Percentiles rank a stretch among this genome's conserved stretches.
phyloP scores from a whole-genome alignment of 192 early-diverging fungal species.

The Coemansia sp. region DNA sequence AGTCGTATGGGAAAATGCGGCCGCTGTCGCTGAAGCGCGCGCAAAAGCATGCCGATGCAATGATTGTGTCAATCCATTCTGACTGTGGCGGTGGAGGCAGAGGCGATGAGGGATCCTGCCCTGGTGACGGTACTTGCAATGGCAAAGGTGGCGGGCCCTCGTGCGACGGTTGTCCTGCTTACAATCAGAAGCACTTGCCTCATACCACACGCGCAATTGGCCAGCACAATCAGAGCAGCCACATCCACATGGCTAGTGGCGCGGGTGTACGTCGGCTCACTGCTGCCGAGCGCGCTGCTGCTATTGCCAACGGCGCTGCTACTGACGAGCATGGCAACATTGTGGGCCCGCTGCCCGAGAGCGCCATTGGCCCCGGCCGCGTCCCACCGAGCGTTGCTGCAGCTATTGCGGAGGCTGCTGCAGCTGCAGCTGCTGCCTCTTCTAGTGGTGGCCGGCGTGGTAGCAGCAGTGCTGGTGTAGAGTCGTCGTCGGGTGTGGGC shows the following conservation, averaged over 20 bases:
- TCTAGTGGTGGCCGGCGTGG: too few relatives aligned
- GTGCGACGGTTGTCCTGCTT: slow-evolving; percentile 74
- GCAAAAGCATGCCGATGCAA: slow-evolving; percentile 15
- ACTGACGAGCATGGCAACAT: slow-evolving; percentile 53
- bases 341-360: slow-evolving; percentile 44
- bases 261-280: slow-evolving; percentile 31
- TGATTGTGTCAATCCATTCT: not conserved
- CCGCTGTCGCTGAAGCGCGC: slow-evolving; percentile 49
- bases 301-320: slow-evolving; percentile 51
- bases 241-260: not conserved
- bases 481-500: not conserved
- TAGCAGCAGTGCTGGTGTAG: too few relatives aligned
- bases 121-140: slow-evolving; percentile 75
- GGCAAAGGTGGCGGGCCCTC: slow-evolving; percentile 69
- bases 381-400: slow-evolving; percentile 41
- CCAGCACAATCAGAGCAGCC: not conserved
- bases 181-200: slow-evolving; percentile 61
- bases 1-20: slow-evolving; percentile 53
- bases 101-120: slow-evolving; percentile 59
- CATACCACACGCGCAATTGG: slow-evolving; percentile 28
- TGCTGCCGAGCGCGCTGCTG: slow-evolving; percentile 49
- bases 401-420: slow-evolving; percentile 14
- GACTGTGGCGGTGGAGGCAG: not conserved
- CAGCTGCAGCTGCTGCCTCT: not conserved
- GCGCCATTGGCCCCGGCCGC: slow-evolving; percentile 31